Conservation (phyloP, 164 flowering plant genomes). For the Vitis rupestris region DNA sequence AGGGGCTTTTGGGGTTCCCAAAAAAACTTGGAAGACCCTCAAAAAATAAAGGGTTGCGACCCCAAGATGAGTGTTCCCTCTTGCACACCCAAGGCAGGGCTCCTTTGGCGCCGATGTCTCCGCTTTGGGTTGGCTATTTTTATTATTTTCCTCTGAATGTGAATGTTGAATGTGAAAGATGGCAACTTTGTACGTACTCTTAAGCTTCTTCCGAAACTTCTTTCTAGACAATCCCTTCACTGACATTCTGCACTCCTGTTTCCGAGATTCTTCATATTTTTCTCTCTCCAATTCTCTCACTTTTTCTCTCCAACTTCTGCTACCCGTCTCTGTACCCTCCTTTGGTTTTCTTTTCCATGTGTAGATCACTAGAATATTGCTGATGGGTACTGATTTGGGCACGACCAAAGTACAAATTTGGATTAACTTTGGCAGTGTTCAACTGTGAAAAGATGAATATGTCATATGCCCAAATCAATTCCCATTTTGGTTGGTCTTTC, state of each 20-base stretch:
- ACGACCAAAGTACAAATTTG: background rate
- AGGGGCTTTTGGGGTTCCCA: conserved; percentile 35
- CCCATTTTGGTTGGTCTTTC: no score
- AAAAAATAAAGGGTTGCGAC: conserved; percentile 10
- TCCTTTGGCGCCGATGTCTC: conserved; percentile 83
- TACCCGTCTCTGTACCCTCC: background rate
- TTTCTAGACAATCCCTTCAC: conserved; percentile 53
- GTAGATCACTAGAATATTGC: no score
- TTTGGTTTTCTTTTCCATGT: background rate
- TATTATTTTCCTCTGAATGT: background rate
- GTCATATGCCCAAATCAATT: no score
- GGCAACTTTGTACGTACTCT: conserved; percentile 27
- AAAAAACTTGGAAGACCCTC: conserved; percentile 16
- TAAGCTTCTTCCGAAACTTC: conserved; percentile 31
- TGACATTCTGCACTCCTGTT: conserved; percentile 78
- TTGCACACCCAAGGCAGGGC: conserved; percentile 58
- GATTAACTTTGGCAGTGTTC: no score
- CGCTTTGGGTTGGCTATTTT: conserved; percentile 38
- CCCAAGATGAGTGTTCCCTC: conserved; percentile 62
- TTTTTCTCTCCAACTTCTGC: background rate
- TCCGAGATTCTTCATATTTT: conserved; percentile 32
- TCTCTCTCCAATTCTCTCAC: background rate
- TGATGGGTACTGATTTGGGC: background rate
- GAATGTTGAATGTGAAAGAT: conserved; percentile 4
- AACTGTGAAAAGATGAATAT: no score